Conservation (phyloP, 306 rosid species). For the Trifolium pratense region DNA sequence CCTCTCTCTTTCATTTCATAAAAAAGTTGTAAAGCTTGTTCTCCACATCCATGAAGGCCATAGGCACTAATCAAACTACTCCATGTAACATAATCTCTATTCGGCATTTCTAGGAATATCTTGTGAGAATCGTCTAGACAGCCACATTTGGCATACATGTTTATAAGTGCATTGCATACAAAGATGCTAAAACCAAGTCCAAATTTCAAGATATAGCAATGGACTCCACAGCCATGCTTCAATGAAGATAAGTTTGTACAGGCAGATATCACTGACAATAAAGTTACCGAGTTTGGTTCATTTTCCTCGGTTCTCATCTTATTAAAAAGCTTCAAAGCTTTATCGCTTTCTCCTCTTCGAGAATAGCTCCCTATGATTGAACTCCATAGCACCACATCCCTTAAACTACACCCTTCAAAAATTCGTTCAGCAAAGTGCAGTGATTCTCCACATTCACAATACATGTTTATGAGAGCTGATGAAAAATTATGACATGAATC, state of each 20-base stretch:
- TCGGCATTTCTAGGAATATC: slow-evolving; percentile 58
- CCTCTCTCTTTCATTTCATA: slow-evolving; percentile 62
- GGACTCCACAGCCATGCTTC: slow-evolving; percentile 51
- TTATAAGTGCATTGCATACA: slow-evolving; percentile 63
- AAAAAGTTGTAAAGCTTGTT: slow-evolving; percentile 57
- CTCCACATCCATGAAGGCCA: slow-evolving; percentile 70
- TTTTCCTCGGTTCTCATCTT: slow-evolving; percentile 56
- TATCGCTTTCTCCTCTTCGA: slow-evolving; percentile 50
- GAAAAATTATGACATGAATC: slow-evolving; percentile 56
- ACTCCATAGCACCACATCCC: slow-evolving; percentile 78
- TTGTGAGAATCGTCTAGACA: slow-evolving; percentile 48
- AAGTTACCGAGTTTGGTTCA: slow-evolving; percentile 65
- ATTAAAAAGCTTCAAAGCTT: slow-evolving; percentile 59
- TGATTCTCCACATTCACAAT: slow-evolving; percentile 49
- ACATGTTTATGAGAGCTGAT: slow-evolving; percentile 66
- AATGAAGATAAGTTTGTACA: slow-evolving; percentile 56
- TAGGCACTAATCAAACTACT: slow-evolving; percentile 58
- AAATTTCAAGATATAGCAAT: slow-evolving; percentile 55
- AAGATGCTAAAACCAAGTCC: slow-evolving; percentile 50
- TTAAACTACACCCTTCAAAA: slow-evolving; percentile 52
- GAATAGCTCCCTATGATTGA: slow-evolving; percentile 60
- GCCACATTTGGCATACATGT: slow-evolving; percentile 80
- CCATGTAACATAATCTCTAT: slow-evolving; percentile 65
- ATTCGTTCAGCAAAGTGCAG: slow-evolving; percentile 51
- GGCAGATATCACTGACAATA: slow-evolving; percentile 63